Conservation (phyloP, 305 asterid species). For the Fraxinus angustifolia region DNA sequence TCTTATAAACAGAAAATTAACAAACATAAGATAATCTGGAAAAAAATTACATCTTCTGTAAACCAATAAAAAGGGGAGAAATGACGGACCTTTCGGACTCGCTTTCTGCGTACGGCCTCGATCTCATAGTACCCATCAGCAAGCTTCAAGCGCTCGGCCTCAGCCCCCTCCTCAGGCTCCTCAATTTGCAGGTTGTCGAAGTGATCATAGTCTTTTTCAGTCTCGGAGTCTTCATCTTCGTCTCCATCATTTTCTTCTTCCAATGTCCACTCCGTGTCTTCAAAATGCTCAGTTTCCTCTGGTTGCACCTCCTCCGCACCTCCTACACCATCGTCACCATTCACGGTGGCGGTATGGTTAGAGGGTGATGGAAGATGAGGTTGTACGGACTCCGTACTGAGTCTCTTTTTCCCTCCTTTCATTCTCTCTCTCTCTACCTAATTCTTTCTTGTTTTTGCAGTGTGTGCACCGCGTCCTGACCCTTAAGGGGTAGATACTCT, state of each 20-base stretch:
- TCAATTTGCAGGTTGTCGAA: conserved; percentile 27
- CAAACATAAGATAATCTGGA: background rate
- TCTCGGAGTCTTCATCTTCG: conserved; percentile 35
- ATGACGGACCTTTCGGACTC: conserved; percentile 52
- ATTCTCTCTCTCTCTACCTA: conserved; percentile 22
- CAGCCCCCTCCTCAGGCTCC: conserved; percentile 25
- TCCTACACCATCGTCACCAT: conserved; percentile 23
- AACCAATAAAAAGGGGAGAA: background rate
- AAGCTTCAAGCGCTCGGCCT: conserved; percentile 54
- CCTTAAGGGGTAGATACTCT: background rate
- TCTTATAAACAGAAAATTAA: background rate
- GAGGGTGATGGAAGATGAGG: conserved; percentile 27
- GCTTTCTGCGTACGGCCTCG: conserved; percentile 74
- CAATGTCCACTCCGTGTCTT: conserved; percentile 4
- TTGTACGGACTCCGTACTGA: conserved; percentile 30
- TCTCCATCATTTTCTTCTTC: conserved; percentile 26
- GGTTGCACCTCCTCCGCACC: conserved; percentile 17
- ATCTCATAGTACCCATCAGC: conserved; percentile 87
- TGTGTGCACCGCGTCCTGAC: background rate
- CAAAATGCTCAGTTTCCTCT: conserved; percentile 29
- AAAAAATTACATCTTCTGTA: background rate
- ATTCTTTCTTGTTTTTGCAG: conserved; percentile 17
- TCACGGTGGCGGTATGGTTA: conserved; percentile 18
- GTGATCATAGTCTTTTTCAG: background rate
- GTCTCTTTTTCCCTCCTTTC: conserved; percentile 60